These are phyloP conservation scores for Vaucheria bursata DNA, from an alignment of 352 stramenopile species.

Conservation along the genomic window DNA sequence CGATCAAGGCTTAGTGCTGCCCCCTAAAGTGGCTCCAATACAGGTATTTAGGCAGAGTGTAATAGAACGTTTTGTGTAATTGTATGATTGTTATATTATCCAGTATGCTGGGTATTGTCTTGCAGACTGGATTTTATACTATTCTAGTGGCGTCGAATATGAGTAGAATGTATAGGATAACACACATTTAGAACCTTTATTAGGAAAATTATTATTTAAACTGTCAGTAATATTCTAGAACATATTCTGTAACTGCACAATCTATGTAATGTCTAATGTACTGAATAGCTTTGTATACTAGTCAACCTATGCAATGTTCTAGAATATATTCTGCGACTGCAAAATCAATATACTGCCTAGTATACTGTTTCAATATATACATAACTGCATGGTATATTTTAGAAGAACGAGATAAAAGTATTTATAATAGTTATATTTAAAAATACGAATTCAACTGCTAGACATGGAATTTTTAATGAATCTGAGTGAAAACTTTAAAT, in stretches of 20 bases:
- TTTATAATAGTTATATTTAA: not conserved
- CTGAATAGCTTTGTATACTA: no score
- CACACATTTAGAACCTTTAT: no score
- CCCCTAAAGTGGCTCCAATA: slow-evolving; percentile 86
- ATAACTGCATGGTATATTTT: not conserved
- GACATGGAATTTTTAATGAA: not conserved
- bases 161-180: no score
- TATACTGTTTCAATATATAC: not conserved
- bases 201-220: slow-evolving; percentile 87
- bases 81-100: no score
- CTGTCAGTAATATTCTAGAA: no score
- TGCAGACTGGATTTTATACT: no score
- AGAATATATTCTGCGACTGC: not conserved
- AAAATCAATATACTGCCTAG: not conserved
- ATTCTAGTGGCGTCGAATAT: no score
- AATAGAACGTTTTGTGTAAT: no score
- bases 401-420: not conserved
- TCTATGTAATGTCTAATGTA: no score
- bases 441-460: not conserved
- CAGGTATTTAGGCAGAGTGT: no score
- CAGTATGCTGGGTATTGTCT: no score
- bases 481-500: not conserved
- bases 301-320: no score
- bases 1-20: slow-evolving; percentile 96
- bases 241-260: not conserved